Evolutionary conservation across 352 stramenopile species (phyloP).

Genomic region (Aphanomyces astaci): DNA sequence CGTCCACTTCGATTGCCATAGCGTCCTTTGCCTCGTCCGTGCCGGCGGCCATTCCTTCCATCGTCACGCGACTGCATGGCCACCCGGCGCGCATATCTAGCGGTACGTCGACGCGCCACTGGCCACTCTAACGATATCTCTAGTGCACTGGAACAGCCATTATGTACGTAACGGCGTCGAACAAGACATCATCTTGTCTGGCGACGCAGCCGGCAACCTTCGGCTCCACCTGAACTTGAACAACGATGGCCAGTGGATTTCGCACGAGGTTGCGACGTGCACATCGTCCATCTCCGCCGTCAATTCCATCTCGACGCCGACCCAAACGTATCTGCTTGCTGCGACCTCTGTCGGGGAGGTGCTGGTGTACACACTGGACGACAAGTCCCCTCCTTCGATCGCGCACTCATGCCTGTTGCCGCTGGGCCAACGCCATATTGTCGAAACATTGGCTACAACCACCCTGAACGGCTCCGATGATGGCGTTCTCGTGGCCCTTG

Average conservation of each 20-base stretch:
- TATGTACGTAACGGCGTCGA: not conserved
- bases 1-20: not conserved
- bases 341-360: constrained; percentile 11
- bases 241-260: not conserved
- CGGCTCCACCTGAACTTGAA: not conserved
- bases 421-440: constrained; percentile 11
- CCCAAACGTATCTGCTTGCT: not conserved
- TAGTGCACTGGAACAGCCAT: constrained; percentile 13
- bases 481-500: constrained; percentile 42
- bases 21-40: not conserved
- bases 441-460: not conserved
- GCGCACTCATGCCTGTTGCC: not conserved
- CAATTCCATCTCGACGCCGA: not conserved
- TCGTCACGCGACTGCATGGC: constrained; percentile 1
- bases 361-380: not conserved
- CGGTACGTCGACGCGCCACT: not conserved
- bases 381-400: not conserved
- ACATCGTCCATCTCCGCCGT: constrained; percentile 11
- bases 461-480: constrained; percentile 26
- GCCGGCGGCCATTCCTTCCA: not conserved
- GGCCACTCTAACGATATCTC: not conserved
- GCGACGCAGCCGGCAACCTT: constrained; percentile 4
- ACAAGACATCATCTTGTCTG: constrained; percentile 5
- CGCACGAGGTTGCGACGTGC: not conserved
- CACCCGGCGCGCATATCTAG: constrained; percentile 7